These are phyloP conservation scores for Xylaria hypoxylon DNA, from an alignment of 2,329 filamentous ascomycete species.

Conservation along the genomic window DNA sequence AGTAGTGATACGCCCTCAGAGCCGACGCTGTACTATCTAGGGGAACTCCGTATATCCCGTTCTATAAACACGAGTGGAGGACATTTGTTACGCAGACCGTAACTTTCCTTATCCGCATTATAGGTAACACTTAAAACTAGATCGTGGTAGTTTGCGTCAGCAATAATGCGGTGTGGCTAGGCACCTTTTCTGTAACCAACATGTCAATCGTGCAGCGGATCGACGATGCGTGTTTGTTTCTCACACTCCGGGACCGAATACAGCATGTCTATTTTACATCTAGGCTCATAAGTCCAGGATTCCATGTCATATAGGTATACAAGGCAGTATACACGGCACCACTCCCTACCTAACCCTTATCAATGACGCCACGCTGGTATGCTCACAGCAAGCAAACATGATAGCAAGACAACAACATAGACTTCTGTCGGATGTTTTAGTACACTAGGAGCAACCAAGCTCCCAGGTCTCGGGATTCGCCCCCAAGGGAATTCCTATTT, in stretches of 20 bases:
- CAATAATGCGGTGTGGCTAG: not conserved
- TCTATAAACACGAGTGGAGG: not conserved
- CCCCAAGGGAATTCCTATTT: not conserved
- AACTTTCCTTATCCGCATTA: not conserved
- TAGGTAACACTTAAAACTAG: not conserved
- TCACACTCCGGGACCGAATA: not conserved
- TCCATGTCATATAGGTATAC: not conserved
- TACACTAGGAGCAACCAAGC: not conserved
- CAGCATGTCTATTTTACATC: not conserved
- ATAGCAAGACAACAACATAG: not conserved
- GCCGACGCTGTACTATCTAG: not conserved
- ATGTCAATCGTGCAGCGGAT: not conserved
- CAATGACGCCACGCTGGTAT: not conserved
- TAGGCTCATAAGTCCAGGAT: not conserved
- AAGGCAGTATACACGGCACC: not conserved
- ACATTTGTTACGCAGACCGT: not conserved
- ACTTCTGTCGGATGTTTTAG: no score
- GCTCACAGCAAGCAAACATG: not conserved
- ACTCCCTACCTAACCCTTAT: conserved; percentile 1
- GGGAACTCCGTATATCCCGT: not conserved
- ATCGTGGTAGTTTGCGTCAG: not conserved
- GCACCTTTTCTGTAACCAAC: not conserved
- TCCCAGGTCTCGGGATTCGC: not conserved
- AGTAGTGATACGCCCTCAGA: not conserved
- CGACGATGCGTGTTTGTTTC: not conserved